Percentiles rank a stretch among this genome's conserved stretches.
Conservation (phyloP, 2,329 filamentous ascomycete genomes). For the Penicillium polonicum region DNA sequence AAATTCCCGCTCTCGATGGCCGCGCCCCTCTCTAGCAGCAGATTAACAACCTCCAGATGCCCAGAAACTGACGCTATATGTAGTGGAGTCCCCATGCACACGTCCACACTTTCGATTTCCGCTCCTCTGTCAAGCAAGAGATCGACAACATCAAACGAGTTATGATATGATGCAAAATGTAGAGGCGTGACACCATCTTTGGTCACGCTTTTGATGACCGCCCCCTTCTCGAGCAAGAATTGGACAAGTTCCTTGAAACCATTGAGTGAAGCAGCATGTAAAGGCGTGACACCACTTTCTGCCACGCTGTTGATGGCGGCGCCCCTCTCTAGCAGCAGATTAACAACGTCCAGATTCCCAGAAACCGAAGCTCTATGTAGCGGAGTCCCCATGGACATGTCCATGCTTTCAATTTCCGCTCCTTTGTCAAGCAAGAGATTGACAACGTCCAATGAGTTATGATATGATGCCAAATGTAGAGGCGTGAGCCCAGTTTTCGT, state of each 20-base stretch:
- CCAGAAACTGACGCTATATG: neutral
- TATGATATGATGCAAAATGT: neutral
- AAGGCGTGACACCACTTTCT: neutral
- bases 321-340: neutral
- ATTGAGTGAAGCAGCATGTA: neutral
- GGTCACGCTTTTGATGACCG: neutral
- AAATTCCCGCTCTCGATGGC: neutral
- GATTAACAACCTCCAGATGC: neutral
- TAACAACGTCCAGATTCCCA: neutral
- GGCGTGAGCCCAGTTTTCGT: fast-evolving
- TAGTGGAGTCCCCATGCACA: neutral
- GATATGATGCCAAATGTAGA: neutral
- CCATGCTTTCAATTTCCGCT: neutral
- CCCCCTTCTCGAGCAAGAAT: neutral
- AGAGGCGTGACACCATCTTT: neutral
- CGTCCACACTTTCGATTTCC: neutral
- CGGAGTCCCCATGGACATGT: neutral
- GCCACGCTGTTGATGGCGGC: neutral
- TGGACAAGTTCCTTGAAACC: neutral
- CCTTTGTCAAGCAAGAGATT: neutral
- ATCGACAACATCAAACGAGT: neutral
- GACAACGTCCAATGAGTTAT: too few species aligned
- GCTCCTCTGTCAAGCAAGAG: neutral
- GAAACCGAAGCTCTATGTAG: neutral
- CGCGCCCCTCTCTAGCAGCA: neutral